A percentile compares a stretch with the other conserved stretches of the same genome.
Conservation (phyloP, 371 early-diverging fungal species). For the Choanephora cucurbitarum region DNA sequence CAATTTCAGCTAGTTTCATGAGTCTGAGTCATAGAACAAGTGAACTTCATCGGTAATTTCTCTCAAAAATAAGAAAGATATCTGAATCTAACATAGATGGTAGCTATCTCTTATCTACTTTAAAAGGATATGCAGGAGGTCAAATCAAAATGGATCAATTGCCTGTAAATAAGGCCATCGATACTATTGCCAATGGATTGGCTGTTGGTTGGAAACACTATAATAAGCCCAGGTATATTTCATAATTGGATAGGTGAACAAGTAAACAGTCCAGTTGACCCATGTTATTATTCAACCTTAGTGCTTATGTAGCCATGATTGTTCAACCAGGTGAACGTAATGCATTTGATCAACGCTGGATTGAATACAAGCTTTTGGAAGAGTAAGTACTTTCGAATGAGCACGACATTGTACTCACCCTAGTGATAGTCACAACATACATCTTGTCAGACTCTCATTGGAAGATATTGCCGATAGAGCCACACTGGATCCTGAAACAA, state of each 20-base stretch:
- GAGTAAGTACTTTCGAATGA: conserved; percentile 46
- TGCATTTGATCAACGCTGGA: conserved; percentile 91
- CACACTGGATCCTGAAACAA: conserved; percentile 53
- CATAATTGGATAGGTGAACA: too few species aligned
- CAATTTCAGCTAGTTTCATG: conserved; percentile 91
- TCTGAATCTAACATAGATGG: background rate
- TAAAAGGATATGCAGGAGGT: conserved; percentile 53
- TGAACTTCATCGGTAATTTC: conserved; percentile 77
- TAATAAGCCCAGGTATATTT: conserved; percentile 71
- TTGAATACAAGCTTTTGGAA: conserved; percentile 82
- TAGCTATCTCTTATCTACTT: conserved; percentile 62
- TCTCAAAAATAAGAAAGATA: background rate
- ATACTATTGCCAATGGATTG: conserved; percentile 48
- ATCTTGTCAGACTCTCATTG: conserved; percentile 66
- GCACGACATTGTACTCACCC: conserved; percentile 3
- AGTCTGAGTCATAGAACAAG: conserved; percentile 76
- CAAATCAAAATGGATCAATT: conserved; percentile 55
- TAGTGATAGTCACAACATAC: conserved; percentile 61
- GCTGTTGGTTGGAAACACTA: conserved; percentile 84
- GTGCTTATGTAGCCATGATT: conserved; percentile 87
- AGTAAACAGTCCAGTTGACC: too few species aligned
- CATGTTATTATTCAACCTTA: conserved; percentile 30
- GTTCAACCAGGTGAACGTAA: conserved; percentile 95
- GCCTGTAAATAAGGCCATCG: conserved; percentile 72
- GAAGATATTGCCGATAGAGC: conserved; percentile 65